phyloP scores from a whole-genome alignment of 139 green algal species.

The Coelastrella sp. region DNA sequence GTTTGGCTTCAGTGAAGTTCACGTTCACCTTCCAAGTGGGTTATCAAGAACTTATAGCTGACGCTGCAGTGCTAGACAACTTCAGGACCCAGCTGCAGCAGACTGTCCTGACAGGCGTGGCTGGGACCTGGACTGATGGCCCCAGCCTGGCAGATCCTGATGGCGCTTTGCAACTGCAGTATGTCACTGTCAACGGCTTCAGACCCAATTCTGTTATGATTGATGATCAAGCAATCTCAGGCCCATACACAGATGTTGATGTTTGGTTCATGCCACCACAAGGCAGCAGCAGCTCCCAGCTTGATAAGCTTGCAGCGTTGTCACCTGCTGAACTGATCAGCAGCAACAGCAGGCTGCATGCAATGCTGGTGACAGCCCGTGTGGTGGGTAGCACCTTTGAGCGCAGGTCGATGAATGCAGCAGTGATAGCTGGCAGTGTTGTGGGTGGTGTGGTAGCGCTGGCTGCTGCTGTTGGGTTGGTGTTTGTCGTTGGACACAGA shows the following conservation, averaged over 20 bases:
- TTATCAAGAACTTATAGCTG: neutral
- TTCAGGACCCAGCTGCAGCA: neutral
- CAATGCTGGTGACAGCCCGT: neutral
- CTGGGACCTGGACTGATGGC: slow-evolving; percentile 1
- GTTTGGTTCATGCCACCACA: neutral
- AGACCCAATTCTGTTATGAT: neutral
- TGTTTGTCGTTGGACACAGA: neutral
- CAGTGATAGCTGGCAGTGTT: neutral
- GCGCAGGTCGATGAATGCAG: no score
- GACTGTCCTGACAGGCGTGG: neutral
- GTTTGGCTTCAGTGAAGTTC: neutral
- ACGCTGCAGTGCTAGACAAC: neutral
- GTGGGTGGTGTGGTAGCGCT: neutral
- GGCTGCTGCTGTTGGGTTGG: neutral
- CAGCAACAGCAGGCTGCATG: neutral
- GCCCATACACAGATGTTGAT: neutral
- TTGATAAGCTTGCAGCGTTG: neutral
- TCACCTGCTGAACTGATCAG: neutral
- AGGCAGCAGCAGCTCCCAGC: neutral
- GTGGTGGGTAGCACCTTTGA: no score
- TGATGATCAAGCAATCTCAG: neutral
- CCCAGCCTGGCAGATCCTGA: neutral
- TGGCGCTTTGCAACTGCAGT: neutral
- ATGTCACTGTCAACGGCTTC: neutral
- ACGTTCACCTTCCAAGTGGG: slow-evolving; percentile 22